phyloP scores from a whole-genome alignment of 1,284 basidiomycete species.

The Cryptococcus sp. region DNA sequence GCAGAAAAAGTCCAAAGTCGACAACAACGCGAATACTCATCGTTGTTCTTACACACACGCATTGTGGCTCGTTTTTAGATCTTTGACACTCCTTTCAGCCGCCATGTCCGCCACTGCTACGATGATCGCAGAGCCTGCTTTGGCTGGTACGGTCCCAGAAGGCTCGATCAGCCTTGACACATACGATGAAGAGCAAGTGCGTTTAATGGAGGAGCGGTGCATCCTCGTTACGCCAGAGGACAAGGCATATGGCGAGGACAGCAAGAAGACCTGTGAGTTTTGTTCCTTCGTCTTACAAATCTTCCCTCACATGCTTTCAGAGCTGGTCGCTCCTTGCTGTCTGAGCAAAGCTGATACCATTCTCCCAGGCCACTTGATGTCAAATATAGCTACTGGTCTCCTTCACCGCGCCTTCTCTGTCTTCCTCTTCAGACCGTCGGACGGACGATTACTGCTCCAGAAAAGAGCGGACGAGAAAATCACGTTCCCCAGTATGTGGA shows the following conservation, averaged over 20 bases:
- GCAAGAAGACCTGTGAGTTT: constrained; percentile 92
- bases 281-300: not conserved
- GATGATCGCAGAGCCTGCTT: constrained; percentile 7
- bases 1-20: not conserved
- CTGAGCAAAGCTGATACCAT: not conserved
- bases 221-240: constrained; percentile 93
- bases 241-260: constrained; percentile 80
- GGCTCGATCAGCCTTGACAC: constrained; percentile 40
- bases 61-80: not conserved
- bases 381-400: constrained; percentile 91
- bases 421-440: constrained; percentile 91
- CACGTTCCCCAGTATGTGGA: constrained; percentile 99
- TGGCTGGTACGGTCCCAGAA: constrained; percentile 6
- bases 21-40: not conserved
- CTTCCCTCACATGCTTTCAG: too few species aligned
- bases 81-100: not conserved
- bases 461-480: constrained; percentile 97
- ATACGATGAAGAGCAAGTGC: constrained; percentile 57
- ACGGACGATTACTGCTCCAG: constrained; percentile 94
- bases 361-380: constrained; percentile 87
- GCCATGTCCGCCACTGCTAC: constrained; percentile 20
- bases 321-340: not conserved
- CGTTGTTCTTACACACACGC: not conserved
- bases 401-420: constrained; percentile 98
- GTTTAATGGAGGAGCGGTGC: constrained; percentile 96